phyloP scores from a whole-genome alignment of 257 asterid species.

The Solanum acaule region DNA sequence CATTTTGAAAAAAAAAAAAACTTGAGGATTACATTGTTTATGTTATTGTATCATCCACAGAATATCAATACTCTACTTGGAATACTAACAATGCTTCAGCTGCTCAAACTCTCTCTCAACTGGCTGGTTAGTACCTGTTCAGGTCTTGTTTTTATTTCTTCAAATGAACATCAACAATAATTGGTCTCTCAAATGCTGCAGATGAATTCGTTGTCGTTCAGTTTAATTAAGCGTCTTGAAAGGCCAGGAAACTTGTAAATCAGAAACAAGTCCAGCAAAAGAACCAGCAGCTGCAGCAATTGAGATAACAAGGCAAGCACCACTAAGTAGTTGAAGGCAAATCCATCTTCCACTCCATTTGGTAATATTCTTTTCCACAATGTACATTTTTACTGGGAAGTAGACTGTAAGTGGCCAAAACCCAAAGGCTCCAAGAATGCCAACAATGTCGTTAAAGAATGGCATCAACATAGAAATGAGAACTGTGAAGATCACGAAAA shows the following conservation, averaged over 20 bases:
- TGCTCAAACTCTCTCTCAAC: too few relatives aligned
- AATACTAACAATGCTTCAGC: too few relatives aligned
- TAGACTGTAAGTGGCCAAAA: constrained; percentile 24
- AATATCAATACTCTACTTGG: too few relatives aligned
- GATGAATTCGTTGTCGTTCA: neutral
- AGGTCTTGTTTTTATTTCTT: neutral
- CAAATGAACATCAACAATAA: constrained; percentile 6
- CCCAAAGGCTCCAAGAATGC: constrained; percentile 13
- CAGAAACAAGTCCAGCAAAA: constrained; percentile 12
- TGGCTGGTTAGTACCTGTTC: neutral
- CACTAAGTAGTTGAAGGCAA: constrained; percentile 7
- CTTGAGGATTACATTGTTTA: too few relatives aligned
- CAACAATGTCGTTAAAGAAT: constrained; percentile 19
- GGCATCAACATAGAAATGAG: constrained; percentile 17
- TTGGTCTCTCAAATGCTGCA: neutral
- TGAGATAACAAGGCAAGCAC: constrained; percentile 9
- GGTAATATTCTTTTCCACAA: constrained; percentile 7
- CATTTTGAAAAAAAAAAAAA: too few relatives aligned
- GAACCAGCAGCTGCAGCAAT: constrained; percentile 24
- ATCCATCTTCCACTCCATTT: constrained; percentile 16
- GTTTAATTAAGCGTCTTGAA: neutral
- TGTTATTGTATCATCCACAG: too few relatives aligned
- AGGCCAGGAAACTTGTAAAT: constrained; percentile 5
- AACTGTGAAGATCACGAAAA: constrained; percentile 6
- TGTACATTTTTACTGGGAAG: constrained; percentile 22